Evolutionary conservation across 805 yeast genomes (phyloP).

Genomic region (Ogataea sp.): DNA sequence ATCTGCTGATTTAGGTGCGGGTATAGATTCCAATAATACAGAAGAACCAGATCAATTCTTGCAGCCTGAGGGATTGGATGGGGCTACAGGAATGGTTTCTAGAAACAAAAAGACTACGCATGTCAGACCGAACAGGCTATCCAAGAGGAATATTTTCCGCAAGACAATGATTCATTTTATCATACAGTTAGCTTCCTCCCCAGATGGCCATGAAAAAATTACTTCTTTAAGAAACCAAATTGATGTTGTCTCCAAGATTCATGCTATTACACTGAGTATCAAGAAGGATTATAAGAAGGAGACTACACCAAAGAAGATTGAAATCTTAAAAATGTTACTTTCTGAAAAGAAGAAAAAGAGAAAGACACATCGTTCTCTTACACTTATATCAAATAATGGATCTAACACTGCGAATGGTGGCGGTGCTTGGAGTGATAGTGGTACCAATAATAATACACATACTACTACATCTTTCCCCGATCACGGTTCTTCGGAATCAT

Average conservation of each 20-base stretch:
- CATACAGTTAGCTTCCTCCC: constrained; percentile 14
- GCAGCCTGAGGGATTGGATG: constrained; percentile 7
- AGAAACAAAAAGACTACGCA: not conserved
- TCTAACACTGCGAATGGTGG: no score
- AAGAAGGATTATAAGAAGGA: constrained; percentile 55
- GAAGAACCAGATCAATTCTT: constrained; percentile 3
- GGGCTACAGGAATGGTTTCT: no score
- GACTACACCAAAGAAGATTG: constrained; percentile 68
- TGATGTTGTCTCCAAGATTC: constrained; percentile 56
- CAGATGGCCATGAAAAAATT: constrained; percentile 20
- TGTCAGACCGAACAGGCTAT: not conserved
- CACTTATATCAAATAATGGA: no score
- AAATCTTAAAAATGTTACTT: constrained; percentile 51
- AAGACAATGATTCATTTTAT: constrained; percentile 23
- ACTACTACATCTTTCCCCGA: no score
- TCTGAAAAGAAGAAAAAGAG: constrained; percentile 26
- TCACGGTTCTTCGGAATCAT: constrained; percentile 13
- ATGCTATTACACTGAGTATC: constrained; percentile 55
- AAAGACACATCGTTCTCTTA: no score
- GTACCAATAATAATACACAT: no score
- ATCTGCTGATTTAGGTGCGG: not conserved
- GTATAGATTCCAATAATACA: not conserved
- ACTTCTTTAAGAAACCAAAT: constrained; percentile 41
- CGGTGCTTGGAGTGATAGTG: no score
- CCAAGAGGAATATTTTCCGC: constrained; percentile 12